A percentile compares a stretch with the other conserved stretches of the same genome.
Evolutionary conservation across 108 stramenopile species (phyloP).

Genomic region (Aurantiochytrium sp.): DNA sequence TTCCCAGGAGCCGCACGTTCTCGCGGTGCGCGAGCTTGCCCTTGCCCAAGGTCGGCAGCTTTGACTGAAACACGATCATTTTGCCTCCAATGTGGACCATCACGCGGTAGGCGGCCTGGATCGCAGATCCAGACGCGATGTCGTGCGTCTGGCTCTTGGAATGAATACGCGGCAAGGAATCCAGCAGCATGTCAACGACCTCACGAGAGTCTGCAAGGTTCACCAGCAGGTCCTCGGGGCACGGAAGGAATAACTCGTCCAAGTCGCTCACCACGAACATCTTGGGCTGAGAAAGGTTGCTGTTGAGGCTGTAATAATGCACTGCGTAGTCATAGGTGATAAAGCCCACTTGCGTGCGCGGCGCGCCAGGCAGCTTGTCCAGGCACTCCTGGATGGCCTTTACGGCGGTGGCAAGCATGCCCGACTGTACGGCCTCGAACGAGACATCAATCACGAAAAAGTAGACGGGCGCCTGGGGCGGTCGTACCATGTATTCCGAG

Average conservation of each 20-base stretch:
- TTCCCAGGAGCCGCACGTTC: slow-evolving; percentile 80
- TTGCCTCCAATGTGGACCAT: slow-evolving; percentile 94
- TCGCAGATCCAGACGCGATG: slow-evolving; percentile 78
- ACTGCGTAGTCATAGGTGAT: slow-evolving; percentile 85
- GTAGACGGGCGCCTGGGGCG: slow-evolving; percentile 91
- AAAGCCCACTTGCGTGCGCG: slow-evolving; percentile 80
- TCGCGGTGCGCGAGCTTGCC: slow-evolving; percentile 76
- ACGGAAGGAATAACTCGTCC: slow-evolving; percentile 83
- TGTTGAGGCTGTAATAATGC: slow-evolving; percentile 86
- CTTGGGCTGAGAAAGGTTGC: slow-evolving; percentile 70
- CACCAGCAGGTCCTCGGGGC: slow-evolving; percentile 87
- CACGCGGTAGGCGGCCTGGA: slow-evolving; percentile 86
- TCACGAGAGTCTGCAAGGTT: slow-evolving; percentile 75
- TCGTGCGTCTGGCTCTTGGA: slow-evolving; percentile 47
- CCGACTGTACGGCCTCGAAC: slow-evolving; percentile 68
- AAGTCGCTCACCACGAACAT: slow-evolving; percentile 90
- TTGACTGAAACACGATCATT: slow-evolving; percentile 80
- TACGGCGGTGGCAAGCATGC: slow-evolving; percentile 70
- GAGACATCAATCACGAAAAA: slow-evolving; percentile 94
- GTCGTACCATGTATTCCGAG: slow-evolving; percentile 96
- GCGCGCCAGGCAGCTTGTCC: slow-evolving; percentile 75
- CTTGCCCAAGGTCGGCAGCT: slow-evolving; percentile 81
- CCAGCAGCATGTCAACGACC: slow-evolving; percentile 80
- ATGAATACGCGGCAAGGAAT: slow-evolving; percentile 86
- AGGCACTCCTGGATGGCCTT: slow-evolving; percentile 69